These are phyloP conservation scores for Candolleomyces aberdarensis DNA, from an alignment of 768 basidiomycete species.

Conservation along the genomic window DNA sequence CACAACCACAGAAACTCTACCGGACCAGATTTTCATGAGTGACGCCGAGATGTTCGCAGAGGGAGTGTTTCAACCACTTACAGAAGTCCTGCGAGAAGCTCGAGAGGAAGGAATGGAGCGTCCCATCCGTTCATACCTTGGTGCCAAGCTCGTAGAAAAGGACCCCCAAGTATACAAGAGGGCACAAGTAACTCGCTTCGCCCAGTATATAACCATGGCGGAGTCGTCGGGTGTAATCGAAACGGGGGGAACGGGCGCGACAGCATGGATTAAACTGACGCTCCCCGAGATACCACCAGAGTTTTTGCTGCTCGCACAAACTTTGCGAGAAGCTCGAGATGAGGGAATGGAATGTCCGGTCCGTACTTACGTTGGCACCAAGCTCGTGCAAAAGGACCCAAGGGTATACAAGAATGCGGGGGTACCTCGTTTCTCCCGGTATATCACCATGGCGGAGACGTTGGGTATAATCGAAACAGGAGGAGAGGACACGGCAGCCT, in stretches of 20 bases:
- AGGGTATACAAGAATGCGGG: conserved; percentile 31
- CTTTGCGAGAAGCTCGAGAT: conserved; percentile 5
- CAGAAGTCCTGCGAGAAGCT: too few relatives aligned
- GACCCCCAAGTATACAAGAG: conserved; percentile 29
- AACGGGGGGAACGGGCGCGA: not conserved
- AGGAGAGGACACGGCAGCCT: conserved; percentile 31
- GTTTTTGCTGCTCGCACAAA: conserved; percentile 8
- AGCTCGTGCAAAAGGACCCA: conserved; percentile 24
- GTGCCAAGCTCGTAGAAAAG: conserved; percentile 24
- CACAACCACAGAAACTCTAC: too few relatives aligned
- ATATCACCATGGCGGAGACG: conserved; percentile 34
- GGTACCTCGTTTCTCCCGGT: conserved; percentile 43
- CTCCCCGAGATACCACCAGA: not conserved
- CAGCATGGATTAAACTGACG: not conserved
- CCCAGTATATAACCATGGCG: conserved; percentile 39
- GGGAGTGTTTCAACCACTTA: too few relatives aligned
- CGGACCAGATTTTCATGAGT: too few relatives aligned
- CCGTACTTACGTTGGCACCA: conserved; percentile 34
- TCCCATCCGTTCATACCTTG: conserved; percentile 37
- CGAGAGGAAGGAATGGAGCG: conserved; percentile 23
- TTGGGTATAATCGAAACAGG: conserved; percentile 39
- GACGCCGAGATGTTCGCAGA: too few relatives aligned
- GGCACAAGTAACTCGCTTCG: conserved; percentile 39
- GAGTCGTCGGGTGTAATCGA: conserved; percentile 21
- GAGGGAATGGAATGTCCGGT: conserved; percentile 30